Percentiles rank a stretch among this genome's conserved stretches.
These are phyloP conservation scores for Microbotryum silenes-acaulis DNA, from an alignment of 1,284 basidiomycete genomes.

Conservation along the genomic window DNA sequence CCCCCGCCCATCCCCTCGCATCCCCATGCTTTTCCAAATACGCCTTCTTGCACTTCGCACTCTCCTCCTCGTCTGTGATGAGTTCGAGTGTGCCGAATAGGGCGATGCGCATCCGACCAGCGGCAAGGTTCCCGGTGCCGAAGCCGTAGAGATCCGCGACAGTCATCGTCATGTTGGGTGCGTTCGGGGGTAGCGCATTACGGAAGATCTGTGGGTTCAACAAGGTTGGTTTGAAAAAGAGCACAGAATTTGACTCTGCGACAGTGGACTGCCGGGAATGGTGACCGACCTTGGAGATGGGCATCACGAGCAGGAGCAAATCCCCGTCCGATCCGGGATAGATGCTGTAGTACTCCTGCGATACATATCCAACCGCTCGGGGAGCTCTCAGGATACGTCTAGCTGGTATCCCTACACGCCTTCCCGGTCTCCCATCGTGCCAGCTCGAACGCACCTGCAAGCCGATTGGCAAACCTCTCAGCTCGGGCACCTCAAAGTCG, in stretches of 20 bases:
- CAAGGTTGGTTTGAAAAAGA: not conserved
- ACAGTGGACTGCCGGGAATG: too few relatives aligned
- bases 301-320: constrained; percentile 30
- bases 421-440: not conserved
- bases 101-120: constrained; percentile 29
- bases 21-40: constrained; percentile 23
- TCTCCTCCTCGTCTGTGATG: constrained; percentile 18
- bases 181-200: constrained; percentile 29
- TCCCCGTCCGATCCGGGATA: constrained; percentile 30
- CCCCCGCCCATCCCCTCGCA: constrained; percentile 20
- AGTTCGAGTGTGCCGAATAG: constrained; percentile 27
- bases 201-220: constrained; percentile 19
- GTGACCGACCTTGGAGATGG: constrained; percentile 22
- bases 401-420: not conserved
- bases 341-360: constrained; percentile 29
- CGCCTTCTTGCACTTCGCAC: constrained; percentile 13
- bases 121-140: constrained; percentile 27
- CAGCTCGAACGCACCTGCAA: constrained; percentile 4
- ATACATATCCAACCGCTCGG: not conserved
- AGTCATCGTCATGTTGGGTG: constrained; percentile 27
- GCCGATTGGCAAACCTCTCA: constrained; percentile 24
- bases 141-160: constrained; percentile 28
- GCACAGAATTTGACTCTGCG: not conserved
- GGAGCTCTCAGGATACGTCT: not conserved
- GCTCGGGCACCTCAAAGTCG: not conserved